Conservation (phyloP, 805 yeast species). For the Danielia oregonensis region DNA sequence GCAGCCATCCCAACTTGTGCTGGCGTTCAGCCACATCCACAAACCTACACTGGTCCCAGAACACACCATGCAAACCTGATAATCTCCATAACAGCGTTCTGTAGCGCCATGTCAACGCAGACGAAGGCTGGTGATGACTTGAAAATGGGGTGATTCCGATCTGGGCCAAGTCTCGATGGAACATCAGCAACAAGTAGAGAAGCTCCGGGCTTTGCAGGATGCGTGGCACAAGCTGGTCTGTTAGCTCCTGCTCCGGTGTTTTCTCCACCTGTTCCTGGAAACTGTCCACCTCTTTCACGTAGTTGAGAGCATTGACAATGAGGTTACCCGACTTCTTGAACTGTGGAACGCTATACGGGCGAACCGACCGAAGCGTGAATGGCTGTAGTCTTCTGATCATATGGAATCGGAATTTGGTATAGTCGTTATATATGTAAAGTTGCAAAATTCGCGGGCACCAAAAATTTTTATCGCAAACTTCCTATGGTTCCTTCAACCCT, state of each 20-base stretch:
- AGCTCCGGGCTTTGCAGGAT: conserved; percentile 27
- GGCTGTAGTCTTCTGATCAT: too few species aligned
- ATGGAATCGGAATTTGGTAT: too few species aligned
- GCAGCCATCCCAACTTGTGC: conserved; percentile 25
- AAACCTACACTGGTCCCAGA: conserved; percentile 35
- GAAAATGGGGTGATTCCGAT: conserved; percentile 21
- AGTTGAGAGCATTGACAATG: conserved; percentile 19
- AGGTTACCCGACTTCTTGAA: conserved; percentile 9
- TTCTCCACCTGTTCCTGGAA: conserved; percentile 19
- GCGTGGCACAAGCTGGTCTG: conserved; percentile 19
- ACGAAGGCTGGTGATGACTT: not conserved
- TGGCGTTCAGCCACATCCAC: conserved; percentile 27
- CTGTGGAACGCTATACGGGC: conserved; percentile 8
- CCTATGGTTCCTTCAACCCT: conserved; percentile 1
- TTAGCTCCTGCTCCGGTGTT: conserved; percentile 20
- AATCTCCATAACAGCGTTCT: conserved; percentile 21
- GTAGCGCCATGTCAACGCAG: not conserved
- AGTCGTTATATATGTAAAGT: too few species aligned
- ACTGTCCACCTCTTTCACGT: conserved; percentile 26
- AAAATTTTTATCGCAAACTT: not conserved
- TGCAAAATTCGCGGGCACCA: not conserved
- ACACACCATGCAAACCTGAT: conserved; percentile 25
- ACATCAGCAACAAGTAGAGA: conserved; percentile 25
- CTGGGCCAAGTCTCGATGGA: conserved; percentile 28
- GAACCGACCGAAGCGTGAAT: not conserved